Conservation (phyloP, 106 monocot genomes). For the Phalaenopsis equestris region DNA sequence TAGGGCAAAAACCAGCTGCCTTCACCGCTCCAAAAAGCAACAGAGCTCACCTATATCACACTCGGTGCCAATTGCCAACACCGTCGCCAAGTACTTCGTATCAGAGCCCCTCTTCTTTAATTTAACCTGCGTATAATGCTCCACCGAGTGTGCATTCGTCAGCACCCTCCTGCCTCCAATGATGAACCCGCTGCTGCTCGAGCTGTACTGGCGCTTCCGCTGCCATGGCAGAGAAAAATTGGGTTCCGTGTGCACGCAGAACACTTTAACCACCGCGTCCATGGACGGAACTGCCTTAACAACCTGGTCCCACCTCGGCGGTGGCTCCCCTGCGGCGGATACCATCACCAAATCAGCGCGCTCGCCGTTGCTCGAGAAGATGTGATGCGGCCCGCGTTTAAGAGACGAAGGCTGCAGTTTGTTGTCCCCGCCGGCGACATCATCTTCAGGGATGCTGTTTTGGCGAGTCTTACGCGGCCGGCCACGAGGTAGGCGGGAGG, state of each 20-base stretch:
- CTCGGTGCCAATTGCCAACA: constrained; percentile 90
- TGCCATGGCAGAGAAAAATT: constrained; percentile 99
- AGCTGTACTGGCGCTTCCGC: constrained; percentile 84
- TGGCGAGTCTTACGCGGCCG: constrained; percentile 25
- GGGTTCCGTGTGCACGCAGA: constrained; percentile 96
- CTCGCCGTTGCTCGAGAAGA: constrained; percentile 17
- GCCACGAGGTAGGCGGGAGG: constrained; percentile 15
- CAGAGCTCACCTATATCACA: constrained; percentile 72
- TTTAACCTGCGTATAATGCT: constrained; percentile 97
- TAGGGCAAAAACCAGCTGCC: neutral
- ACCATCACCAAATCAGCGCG: constrained; percentile 2
- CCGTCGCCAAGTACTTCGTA: constrained; percentile 86
- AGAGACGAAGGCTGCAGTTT: neutral
- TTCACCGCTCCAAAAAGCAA: neutral
- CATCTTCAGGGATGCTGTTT: neutral
- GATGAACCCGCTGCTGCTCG: constrained; percentile 90
- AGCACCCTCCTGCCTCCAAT: constrained; percentile 71
- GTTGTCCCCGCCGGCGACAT: neutral
- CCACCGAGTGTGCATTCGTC: constrained; percentile 96
- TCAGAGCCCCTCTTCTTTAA: constrained; percentile 96
- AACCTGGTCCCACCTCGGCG: constrained; percentile 46
- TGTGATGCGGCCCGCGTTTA: neutral
- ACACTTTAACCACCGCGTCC: constrained; percentile 99
- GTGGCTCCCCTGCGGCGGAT: constrained; percentile 7
- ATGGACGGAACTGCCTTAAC: constrained; percentile 62